phyloP scores from a whole-genome alignment of 129 eudicot species.

The Heracleum sosnowskyi region DNA sequence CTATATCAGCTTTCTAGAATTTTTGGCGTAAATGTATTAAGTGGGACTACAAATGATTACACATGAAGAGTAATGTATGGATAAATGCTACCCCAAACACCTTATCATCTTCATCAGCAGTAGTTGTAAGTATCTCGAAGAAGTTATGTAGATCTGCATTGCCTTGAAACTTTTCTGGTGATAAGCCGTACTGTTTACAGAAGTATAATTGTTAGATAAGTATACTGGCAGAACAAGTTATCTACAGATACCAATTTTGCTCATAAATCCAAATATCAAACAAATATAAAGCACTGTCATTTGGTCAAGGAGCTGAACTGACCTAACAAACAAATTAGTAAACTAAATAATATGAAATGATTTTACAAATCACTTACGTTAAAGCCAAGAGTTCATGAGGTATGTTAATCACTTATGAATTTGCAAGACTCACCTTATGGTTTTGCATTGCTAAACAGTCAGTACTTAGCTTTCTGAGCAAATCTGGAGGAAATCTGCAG shows the following conservation, averaged over 20 bases:
- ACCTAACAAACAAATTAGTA: not conserved
- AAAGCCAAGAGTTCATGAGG: not conserved
- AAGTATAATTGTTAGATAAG: conserved; percentile 10
- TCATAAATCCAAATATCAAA: not conserved
- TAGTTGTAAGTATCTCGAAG: conserved; percentile 75
- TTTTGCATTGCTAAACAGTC: conserved; percentile 97
- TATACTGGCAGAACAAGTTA: too few relatives aligned
- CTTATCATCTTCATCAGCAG: conserved; percentile 53
- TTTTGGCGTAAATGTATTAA: too few relatives aligned
- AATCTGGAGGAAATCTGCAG: conserved; percentile 73
- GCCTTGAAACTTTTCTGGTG: conserved; percentile 65
- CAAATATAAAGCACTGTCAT: not conserved
- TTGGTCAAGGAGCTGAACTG: not conserved
- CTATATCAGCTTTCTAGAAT: too few relatives aligned
- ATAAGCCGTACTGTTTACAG: conserved; percentile 63
- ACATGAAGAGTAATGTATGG: conserved; percentile 10
- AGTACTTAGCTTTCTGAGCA: conserved; percentile 70
- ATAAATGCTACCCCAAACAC: conserved; percentile 16
- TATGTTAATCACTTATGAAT: not conserved
- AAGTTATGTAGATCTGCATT: conserved; percentile 49
- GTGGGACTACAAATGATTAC: not conserved
- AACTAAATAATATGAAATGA: not conserved
- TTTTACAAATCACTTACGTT: not conserved
- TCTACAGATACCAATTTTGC: not conserved
- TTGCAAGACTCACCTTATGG: conserved; percentile 49